Evolutionary conservation across 768 basidiomycete species (phyloP), one percentile per base, ranked within the genome.

Genomic region (Coprinopsis marcescibilis): DNA sequence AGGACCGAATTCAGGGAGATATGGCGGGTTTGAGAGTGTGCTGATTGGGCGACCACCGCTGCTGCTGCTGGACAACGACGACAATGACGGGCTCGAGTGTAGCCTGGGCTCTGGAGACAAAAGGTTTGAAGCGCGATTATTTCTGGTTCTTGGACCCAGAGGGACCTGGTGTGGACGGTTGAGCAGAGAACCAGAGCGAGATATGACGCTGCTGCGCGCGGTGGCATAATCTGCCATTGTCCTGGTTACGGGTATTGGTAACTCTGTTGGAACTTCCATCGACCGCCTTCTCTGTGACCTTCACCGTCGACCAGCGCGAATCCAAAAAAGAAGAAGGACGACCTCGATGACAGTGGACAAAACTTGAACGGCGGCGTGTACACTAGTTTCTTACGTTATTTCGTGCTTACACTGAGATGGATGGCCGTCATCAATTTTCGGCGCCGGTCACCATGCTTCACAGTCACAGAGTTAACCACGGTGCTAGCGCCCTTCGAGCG

Each of bases 201-300:
- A 55, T 26, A 56, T 49, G 43, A 53, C 54, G 44, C 55, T 52
- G 25, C 47, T 37, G 32, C 54, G 60, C 13, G 13, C 20, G 42
- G 14, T 43, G 55, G 57, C 56, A 51, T 55, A 54, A 54, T 65
- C 65, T 60, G 65, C 58, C 61, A 65, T 59, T 48, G 38, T 51
- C 43, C 26, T 12, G 30, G 10, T 32, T 32, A 10, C 30, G 10
- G 10, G 35, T 36, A 20, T 36, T 36, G 21, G 15, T 33, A 19
- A 26, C 17, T 32, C n/a, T 20, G 26, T 21, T n/a, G 27, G n/a
- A 29, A 26, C 23, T 26, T n/a, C 35, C 35, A 36, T 5, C 15
- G 35, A n/a, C n/a, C n/a, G n/a, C n/a, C n/a, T n/a, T n/a, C n/a
- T n/a, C n/a, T n/a, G n/a, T n/a, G n/a, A n/a, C n/a, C n/a, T n/a